Evolutionary conservation across 805 yeast genomes (phyloP).

Genomic region (Blastobotrys chiropterorum): DNA sequence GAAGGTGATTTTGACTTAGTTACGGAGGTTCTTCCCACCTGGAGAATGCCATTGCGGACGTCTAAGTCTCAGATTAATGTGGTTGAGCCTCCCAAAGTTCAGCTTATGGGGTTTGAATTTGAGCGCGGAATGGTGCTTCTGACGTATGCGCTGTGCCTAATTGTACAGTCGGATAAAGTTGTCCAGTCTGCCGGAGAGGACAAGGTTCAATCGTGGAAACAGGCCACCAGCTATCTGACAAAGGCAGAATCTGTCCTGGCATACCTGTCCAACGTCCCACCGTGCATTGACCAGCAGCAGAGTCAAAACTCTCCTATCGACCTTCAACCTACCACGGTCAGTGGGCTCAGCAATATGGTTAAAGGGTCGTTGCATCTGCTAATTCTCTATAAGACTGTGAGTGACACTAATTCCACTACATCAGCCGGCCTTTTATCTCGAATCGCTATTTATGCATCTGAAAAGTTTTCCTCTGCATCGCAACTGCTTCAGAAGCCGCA

Average conservation of each 20-base stretch:
- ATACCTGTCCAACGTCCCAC: slow-evolving; percentile 19
- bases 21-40: slow-evolving; percentile 18
- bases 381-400: slow-evolving; percentile 22
- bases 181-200: slow-evolving; percentile 6
- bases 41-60: slow-evolving; percentile 23
- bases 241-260: slow-evolving; percentile 22
- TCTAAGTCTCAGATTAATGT: slow-evolving; percentile 12
- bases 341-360: slow-evolving; percentile 18
- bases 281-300: slow-evolving; percentile 1
- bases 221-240: slow-evolving; percentile 24
- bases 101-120: slow-evolving; percentile 14
- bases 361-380: slow-evolving; percentile 28
- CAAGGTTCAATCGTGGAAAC: slow-evolving; percentile 16
- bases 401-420: slow-evolving; percentile 15
- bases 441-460: slow-evolving; percentile 29
- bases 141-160: slow-evolving; percentile 19
- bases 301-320: slow-evolving; percentile 16
- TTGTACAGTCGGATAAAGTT: slow-evolving; percentile 14
- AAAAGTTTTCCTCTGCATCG: slow-evolving; percentile 25
- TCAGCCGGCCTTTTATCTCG: slow-evolving; percentile 26
- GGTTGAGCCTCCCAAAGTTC: slow-evolving; percentile 9
- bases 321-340: slow-evolving; percentile 20
- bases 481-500: slow-evolving; percentile 17
- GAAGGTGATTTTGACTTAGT: slow-evolving; percentile 15
- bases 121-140: slow-evolving; percentile 23